phyloP scores from a whole-genome alignment of 257 asterid genomes.

The Phtheirospermum japonicum region DNA sequence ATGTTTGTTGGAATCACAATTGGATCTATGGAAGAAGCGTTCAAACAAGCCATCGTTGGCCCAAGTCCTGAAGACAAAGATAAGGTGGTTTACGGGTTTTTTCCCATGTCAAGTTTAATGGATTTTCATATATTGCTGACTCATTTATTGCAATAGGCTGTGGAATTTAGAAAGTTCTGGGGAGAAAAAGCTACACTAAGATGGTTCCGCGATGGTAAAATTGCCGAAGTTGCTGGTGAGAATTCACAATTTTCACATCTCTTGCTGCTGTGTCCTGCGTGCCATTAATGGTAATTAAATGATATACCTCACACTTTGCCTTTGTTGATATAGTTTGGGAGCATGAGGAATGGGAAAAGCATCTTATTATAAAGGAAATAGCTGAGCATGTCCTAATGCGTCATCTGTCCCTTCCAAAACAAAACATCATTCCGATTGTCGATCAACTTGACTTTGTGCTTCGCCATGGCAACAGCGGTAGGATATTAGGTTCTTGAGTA shows the following conservation, averaged over 20 bases:
- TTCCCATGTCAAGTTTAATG: no score
- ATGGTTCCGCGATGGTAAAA: conserved; percentile 85
- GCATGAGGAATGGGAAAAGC: conserved; percentile 74
- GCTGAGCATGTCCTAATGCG: conserved; percentile 68
- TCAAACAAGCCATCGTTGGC: conserved; percentile 72
- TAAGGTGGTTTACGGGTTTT: no score
- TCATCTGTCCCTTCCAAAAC: conserved; percentile 75
- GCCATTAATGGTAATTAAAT: no score
- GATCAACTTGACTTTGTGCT: conserved; percentile 96
- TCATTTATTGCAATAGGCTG: conserved; percentile 66
- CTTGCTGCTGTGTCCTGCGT: conserved; percentile 31
- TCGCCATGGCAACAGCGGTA: conserved; percentile 63
- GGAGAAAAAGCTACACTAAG: conserved; percentile 90
- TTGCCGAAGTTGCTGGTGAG: conserved; percentile 96
- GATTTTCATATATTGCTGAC: no score
- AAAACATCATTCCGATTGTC: conserved; percentile 53
- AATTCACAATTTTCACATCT: conserved; percentile 25
- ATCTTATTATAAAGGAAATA: conserved; percentile 79
- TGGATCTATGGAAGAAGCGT: conserved; percentile 71
- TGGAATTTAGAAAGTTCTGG: conserved; percentile 90
- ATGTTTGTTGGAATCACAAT: conserved; percentile 71
- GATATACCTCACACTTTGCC: conserved; percentile 13
- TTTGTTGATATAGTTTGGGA: conserved; percentile 67
- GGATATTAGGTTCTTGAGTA: conserved; percentile 15
- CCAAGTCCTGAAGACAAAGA: conserved; percentile 96